Conservation (phyloP, 2,329 filamentous ascomycete genomes). For the Botrytis aclada region DNA sequence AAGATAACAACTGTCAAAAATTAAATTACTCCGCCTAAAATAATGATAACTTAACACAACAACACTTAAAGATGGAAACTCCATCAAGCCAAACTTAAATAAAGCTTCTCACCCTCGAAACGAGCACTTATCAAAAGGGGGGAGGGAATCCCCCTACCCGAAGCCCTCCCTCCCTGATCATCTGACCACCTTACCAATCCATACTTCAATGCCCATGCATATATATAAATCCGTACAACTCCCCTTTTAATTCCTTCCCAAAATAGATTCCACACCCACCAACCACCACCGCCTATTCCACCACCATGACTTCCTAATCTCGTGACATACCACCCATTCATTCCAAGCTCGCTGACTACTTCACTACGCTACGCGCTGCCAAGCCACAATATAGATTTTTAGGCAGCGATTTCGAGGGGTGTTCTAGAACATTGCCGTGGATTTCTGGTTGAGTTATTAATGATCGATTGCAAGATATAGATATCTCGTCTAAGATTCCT, state of each 20-base stretch:
- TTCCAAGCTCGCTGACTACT: neutral
- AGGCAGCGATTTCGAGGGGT: neutral
- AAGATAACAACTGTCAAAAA: no score
- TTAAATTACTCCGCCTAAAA: no score
- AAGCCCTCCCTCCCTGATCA: neutral
- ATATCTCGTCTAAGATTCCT: neutral
- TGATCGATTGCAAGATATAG: neutral
- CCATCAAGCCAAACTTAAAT: rapidly evolving
- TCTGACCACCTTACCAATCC: no score
- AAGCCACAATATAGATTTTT: neutral
- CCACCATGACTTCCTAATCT: neutral
- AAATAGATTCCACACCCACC: neutral
- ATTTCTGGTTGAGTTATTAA: no score
- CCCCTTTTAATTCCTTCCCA: no score
- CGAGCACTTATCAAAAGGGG: neutral
- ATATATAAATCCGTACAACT: no score
- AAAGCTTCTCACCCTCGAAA: neutral
- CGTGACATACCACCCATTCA: neutral
- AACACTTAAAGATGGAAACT: no score
- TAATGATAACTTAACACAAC: no score
- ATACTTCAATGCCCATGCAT: no score
- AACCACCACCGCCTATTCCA: neutral
- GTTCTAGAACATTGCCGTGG: neutral
- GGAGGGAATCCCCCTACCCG: neutral
- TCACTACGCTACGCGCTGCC: neutral